These are phyloP conservation scores for Rhizophagus sp. DNA, from an alignment of 192 early-diverging fungal genomes.

Conservation along the genomic window DNA sequence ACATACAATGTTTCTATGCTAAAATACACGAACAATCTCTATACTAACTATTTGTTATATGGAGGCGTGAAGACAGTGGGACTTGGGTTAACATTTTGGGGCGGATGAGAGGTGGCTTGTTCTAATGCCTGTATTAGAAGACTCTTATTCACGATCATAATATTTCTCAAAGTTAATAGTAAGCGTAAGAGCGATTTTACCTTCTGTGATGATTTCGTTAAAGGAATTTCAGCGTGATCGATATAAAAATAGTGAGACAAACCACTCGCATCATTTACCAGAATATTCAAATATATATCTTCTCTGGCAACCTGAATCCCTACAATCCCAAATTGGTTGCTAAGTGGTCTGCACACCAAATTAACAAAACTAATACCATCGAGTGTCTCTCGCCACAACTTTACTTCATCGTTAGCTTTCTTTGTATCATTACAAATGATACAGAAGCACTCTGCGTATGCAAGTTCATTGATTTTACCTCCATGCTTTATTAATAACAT, in stretches of 20 bases:
- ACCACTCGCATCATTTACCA: neutral
- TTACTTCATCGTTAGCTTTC: neutral
- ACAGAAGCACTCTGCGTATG: neutral
- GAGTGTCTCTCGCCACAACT: conserved; percentile 9
- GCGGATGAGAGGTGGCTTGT: no score
- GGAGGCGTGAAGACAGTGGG: no score
- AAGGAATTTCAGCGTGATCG: conserved; percentile 9
- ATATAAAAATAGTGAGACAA: conserved; percentile 2
- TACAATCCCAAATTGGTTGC: neutral
- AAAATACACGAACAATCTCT: no score
- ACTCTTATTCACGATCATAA: neutral
- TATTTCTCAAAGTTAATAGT: neutral
- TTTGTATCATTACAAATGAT: neutral
- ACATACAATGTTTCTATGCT: no score
- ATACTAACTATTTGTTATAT: no score
- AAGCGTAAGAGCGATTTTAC: neutral
- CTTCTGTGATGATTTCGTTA: neutral
- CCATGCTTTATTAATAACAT: no score
- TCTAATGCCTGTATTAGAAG: conserved; percentile 5
- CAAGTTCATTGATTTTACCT: neutral
- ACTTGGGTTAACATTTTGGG: no score
- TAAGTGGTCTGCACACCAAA: neutral
- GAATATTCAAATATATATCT: neutral
- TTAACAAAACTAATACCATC: neutral
- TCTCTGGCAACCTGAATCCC: neutral